Conservation (phyloP, 495 filamentous ascomycete species). For the Pyronema omphalodes region DNA sequence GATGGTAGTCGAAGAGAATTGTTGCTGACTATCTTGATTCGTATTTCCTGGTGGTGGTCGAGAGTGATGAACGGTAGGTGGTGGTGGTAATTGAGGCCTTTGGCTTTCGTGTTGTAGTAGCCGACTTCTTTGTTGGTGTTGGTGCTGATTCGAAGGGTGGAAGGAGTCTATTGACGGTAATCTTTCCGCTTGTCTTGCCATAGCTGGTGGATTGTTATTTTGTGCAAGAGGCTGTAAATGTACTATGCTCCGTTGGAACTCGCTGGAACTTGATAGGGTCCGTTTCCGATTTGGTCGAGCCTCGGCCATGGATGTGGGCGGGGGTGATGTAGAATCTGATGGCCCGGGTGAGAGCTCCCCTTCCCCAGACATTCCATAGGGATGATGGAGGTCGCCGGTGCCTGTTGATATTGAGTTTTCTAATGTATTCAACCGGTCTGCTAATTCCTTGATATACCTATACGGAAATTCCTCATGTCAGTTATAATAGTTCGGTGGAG, state of each 20-base stretch:
- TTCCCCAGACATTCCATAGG: slow-evolving; percentile 20
- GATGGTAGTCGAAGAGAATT: not conserved
- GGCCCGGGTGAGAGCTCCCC: slow-evolving; percentile 22
- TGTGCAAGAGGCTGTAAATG: slow-evolving; percentile 23
- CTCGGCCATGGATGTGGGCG: slow-evolving; percentile 10
- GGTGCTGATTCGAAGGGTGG: slow-evolving; percentile 25
- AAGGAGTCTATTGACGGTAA: slow-evolving; percentile 24
- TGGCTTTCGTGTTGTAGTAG: slow-evolving; percentile 27
- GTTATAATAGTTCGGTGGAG: slow-evolving; percentile 12
- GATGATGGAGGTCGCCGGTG: slow-evolving; percentile 17
- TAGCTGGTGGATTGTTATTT: slow-evolving; percentile 7
- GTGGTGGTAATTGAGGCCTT: slow-evolving; percentile 21
- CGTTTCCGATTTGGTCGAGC: slow-evolving; percentile 15
- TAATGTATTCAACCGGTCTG: slow-evolving; percentile 67
- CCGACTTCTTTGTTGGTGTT: slow-evolving; percentile 25
- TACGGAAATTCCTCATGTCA: slow-evolving; percentile 2
- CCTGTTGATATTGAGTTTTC: slow-evolving; percentile 33
- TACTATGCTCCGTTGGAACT: slow-evolving; percentile 16
- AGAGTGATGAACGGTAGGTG: slow-evolving; percentile 5
- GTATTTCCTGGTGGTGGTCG: not conserved
- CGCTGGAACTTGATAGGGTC: slow-evolving; percentile 21
- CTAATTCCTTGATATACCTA: slow-evolving; percentile 91
- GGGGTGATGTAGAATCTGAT: slow-evolving; percentile 24
- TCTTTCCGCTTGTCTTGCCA: slow-evolving; percentile 16
- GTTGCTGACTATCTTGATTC: not conserved